Conservation (phyloP, 2,329 filamentous ascomycete species). For the Hypomyces perniciosus region DNA sequence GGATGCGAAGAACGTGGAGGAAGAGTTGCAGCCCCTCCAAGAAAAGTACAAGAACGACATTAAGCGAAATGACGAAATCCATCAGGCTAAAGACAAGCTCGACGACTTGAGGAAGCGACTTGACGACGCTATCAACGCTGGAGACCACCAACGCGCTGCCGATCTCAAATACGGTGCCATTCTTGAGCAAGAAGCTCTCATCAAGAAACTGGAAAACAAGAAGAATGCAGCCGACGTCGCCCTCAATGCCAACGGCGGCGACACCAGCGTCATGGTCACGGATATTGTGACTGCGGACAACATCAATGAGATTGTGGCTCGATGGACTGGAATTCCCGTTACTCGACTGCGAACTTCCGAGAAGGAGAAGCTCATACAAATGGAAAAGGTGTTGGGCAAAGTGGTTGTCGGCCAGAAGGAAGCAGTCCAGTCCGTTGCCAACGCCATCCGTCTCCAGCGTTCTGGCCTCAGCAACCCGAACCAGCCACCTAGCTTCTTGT, state of each 20-base stretch:
- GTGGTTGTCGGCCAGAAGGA: conserved; percentile 91
- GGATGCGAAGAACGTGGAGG: conserved; percentile 89
- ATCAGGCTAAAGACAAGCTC: conserved; percentile 91
- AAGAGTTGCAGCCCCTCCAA: conserved; percentile 83
- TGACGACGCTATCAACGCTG: conserved; percentile 83
- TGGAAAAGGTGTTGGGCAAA: conserved; percentile 81
- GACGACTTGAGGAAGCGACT: conserved; percentile 86
- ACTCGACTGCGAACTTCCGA: conserved; percentile 90
- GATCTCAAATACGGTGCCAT: conserved; percentile 98
- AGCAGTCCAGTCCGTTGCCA: conserved; percentile 86
- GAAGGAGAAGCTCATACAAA: conserved; percentile 96
- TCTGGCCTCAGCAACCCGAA: conserved; percentile 95
- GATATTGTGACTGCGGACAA: conserved; percentile 95
- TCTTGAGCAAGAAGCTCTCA: conserved; percentile 77
- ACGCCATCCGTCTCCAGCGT: conserved; percentile 90
- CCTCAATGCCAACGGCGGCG: conserved; percentile 51
- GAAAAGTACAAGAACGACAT: conserved; percentile 97
- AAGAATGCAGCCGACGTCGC: conserved; percentile 73
- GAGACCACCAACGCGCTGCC: conserved; percentile 80
- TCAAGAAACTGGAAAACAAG: conserved; percentile 73
- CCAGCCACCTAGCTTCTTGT: conserved; percentile 94
- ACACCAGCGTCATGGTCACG: conserved; percentile 70
- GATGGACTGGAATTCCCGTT: conserved; percentile 98
- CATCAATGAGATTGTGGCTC: conserved; percentile 96
- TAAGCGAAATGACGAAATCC: conserved; percentile 82